Conservation (phyloP, 306 rosid genomes). For the Citrullus colocynthis region DNA sequence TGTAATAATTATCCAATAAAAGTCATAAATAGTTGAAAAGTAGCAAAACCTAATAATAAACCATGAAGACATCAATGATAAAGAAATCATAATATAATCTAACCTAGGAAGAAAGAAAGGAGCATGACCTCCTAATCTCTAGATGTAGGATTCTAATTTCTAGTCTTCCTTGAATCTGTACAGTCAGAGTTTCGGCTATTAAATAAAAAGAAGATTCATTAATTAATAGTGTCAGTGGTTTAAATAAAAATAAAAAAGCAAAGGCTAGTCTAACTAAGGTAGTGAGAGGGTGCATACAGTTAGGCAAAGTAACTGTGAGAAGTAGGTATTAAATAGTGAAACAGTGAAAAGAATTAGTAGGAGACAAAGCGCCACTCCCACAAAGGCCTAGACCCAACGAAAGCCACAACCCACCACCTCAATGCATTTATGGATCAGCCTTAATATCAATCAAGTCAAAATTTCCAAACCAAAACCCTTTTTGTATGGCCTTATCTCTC, state of each 20-base stretch:
- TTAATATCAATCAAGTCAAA: neutral
- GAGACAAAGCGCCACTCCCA: slow-evolving; percentile 3
- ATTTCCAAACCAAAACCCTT: neutral
- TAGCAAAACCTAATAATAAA: too few relatives aligned
- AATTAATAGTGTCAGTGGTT: too few relatives aligned
- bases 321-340: neutral
- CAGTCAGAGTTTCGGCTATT: neutral
- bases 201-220: neutral
- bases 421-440: neutral
- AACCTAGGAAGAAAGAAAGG: neutral
- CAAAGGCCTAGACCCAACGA: neutral
- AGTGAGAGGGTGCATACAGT: neutral
- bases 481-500: neutral
- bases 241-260: too few relatives aligned
- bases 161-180: too few relatives aligned
- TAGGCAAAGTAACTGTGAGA: neutral
- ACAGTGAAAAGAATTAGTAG: neutral
- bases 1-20: too few relatives aligned
- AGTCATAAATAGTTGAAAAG: too few relatives aligned
- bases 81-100: too few relatives aligned
- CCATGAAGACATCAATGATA: too few relatives aligned
- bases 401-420: neutral
- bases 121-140: neutral
- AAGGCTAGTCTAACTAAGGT: too few relatives aligned
- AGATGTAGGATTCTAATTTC: too few relatives aligned